Base-by-base conservation (phyloP, 192 early-diverging fungal genomes). In the Podila clonocystis region DNA sequence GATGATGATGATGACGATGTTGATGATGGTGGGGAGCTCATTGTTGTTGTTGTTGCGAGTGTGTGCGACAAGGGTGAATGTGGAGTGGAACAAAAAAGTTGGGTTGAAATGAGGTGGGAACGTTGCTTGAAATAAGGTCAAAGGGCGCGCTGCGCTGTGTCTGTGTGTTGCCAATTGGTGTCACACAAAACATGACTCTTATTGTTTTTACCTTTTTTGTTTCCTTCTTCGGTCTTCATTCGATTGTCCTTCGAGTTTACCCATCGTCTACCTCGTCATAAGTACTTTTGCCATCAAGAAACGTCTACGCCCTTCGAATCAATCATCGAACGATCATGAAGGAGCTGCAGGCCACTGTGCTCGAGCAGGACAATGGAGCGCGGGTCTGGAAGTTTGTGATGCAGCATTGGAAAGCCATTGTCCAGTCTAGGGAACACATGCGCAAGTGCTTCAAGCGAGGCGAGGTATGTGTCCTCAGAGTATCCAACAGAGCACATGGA, bases 341-440 rank as follows among this genome's bases (percentile, higher is more conserved):
- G 58, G n/a, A 60, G 55, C 57, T 73, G 29, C 20, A 80, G 48
- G 45, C 67, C 17, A 33, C 49, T 17, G 77, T 73, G 3, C 22
- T 52, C 29, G 65, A 80, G 49, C 60, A 64, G 15, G 71, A 80
- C 58, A 58, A 73, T 33, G 77, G 77, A n/a, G 60, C 45, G 15
- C 66, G 77, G 36, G 70, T 60, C 17, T 80, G 77, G 77, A 72
- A 69, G 50, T 80, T 80, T 69, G 77, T 73, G 15, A 65, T 80
- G 33, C 31, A 20, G 1, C 77, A 73, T 20, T 80, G 77, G 77
- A 80, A 80, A 60, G 20, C 65, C 8, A 52, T 69, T 31, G 70
- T 80, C 60, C 71, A 80, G 67, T 80, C 77, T 3, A 72, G 77
- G 28, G 77, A 80, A 28, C 77, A 80, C 13, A 80, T 69, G 62